A percentile compares a stretch with the other conserved stretches of the same genome.
These are phyloP conservation scores for Cymbidium sinense DNA, from an alignment of 106 monocot genomes.

Conservation along the genomic window DNA sequence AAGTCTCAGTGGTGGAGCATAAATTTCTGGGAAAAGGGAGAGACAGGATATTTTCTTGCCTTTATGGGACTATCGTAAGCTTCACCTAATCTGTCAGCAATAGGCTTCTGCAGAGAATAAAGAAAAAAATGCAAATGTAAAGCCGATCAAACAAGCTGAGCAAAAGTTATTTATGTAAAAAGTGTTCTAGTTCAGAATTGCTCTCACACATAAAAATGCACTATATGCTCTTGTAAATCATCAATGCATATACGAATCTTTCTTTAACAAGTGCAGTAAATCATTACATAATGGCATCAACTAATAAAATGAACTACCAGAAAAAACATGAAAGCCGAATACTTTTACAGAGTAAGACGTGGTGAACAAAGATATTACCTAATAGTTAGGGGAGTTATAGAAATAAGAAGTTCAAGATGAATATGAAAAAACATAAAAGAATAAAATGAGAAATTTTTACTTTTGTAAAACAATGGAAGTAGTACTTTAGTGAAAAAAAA, in stretches of 20 bases:
- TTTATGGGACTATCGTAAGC: slow-evolving; percentile 76
- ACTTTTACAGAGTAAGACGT: background rate
- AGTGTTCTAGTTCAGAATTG: background rate
- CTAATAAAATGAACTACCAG: background rate
- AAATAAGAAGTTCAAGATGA: background rate
- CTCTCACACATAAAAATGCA: background rate
- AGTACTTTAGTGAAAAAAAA: background rate
- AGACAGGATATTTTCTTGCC: slow-evolving; percentile 34
- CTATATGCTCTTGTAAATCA: background rate
- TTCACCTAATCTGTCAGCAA: slow-evolving; percentile 70
- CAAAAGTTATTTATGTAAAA: background rate
- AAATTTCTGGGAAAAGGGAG: slow-evolving; percentile 1
- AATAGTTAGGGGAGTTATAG: background rate
- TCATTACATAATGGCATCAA: background rate
- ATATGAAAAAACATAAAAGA: background rate
- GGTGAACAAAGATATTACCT: background rate
- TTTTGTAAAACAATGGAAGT: background rate
- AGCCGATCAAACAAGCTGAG: background rate
- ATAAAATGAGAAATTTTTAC: background rate
- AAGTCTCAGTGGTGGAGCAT: background rate
- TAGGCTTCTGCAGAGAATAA: slow-evolving; percentile 78
- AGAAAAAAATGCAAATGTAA: background rate
- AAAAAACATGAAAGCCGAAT: background rate
- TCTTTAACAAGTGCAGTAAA: background rate
- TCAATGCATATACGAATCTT: background rate